A percentile compares a stretch with the other conserved stretches of the same genome.
Conservation (phyloP, 257 asterid genomes). For the Solanum pimpinellifolium region DNA sequence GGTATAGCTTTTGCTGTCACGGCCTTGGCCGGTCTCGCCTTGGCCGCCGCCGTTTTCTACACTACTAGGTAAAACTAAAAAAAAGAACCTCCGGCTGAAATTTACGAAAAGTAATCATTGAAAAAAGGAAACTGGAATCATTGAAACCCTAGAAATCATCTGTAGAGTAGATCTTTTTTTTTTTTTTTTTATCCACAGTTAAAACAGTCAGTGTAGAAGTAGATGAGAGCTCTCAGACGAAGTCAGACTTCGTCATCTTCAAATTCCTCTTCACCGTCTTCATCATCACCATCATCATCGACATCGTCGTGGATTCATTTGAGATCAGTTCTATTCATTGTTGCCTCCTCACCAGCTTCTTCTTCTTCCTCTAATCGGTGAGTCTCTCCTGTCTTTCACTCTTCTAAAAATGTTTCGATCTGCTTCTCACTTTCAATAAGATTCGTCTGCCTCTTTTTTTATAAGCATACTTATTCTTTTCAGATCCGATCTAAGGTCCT, state of each 20-base stretch:
- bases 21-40: slow-evolving; percentile 67
- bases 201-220: slow-evolving; percentile 12
- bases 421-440: background rate
- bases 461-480: background rate
- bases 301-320: slow-evolving; percentile 83
- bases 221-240: slow-evolving; percentile 91
- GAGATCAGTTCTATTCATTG: slow-evolving; percentile 85
- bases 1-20: slow-evolving; percentile 53
- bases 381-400: slow-evolving; percentile 24
- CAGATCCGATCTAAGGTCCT: slow-evolving; percentile 1
- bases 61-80: slow-evolving; percentile 33
- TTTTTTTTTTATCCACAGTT: background rate
- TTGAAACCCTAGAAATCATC: slow-evolving; percentile 40
- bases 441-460: background rate
- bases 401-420: slow-evolving; percentile 1
- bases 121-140: background rate
- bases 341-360: slow-evolving; percentile 76
- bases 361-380: slow-evolving; percentile 73
- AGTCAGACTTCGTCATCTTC: slow-evolving; percentile 79
- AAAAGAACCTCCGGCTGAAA: background rate
- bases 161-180: background rate
- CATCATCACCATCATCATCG: slow-evolving; percentile 49
- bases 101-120: background rate
- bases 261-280: slow-evolving; percentile 64
- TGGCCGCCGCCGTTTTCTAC: slow-evolving; percentile 67